Conservation (phyloP, 2,329 filamentous ascomycete genomes). For the Fusarium verticillioides region DNA sequence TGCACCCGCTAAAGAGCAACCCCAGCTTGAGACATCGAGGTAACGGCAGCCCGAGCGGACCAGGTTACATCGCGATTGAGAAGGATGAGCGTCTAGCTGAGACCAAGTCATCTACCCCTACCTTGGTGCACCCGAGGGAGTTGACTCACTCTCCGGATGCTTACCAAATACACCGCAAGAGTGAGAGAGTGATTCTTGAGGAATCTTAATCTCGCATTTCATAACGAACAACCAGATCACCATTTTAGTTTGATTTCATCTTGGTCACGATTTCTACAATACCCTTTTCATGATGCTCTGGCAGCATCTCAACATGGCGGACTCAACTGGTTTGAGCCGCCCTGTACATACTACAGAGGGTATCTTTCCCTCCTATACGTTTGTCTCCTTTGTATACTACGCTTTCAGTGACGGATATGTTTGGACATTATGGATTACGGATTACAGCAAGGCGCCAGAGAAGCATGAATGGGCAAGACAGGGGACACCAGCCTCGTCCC, state of each 20-base stretch:
- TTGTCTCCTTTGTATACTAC: conserved; percentile 34
- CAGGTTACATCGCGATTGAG: conserved; percentile 37
- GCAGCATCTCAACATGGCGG: conserved; percentile 17
- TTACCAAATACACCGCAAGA: conserved; percentile 63
- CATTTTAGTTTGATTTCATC: neutral
- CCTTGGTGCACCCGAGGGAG: conserved; percentile 54
- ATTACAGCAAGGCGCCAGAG: conserved; percentile 39
- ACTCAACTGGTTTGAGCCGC: conserved; percentile 34
- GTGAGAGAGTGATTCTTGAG: conserved; percentile 60
- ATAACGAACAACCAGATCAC: neutral
- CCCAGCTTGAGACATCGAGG: conserved; percentile 37
- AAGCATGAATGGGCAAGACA: conserved; percentile 29
- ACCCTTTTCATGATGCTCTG: conserved; percentile 26
- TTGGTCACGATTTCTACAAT: conserved; percentile 4
- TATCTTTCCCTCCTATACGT: conserved; percentile 8
- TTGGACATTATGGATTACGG: conserved; percentile 35
- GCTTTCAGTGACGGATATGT: conserved; percentile 30
- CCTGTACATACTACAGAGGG: conserved; percentile 17
- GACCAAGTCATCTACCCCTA: conserved; percentile 58
- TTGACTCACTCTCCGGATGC: conserved; percentile 46
- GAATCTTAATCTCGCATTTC: conserved; percentile 33
- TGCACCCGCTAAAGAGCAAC: conserved; percentile 63
- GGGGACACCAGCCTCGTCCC: conserved; percentile 10
- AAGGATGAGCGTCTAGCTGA: conserved; percentile 48
- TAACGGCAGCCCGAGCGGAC: conserved; percentile 29